phyloP scores from a whole-genome alignment of 1,284 basidiomycete species.

The Golubevia pallescens region DNA sequence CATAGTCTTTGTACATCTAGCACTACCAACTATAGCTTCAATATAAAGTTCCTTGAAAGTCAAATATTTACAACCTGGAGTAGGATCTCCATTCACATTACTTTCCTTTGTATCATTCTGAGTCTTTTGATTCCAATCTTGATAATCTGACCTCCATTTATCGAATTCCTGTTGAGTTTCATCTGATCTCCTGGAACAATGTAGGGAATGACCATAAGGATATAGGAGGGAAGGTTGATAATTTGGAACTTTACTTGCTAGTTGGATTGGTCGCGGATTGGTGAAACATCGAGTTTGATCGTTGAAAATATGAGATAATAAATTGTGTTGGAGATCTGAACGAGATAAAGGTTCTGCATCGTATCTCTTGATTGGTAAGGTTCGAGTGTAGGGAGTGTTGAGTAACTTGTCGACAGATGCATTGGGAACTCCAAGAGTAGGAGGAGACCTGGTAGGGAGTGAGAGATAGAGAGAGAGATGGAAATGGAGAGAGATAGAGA shows the following conservation, averaged over 20 bases:
- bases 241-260: constrained; percentile 18
- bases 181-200: constrained; percentile 40
- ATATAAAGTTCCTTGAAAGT: constrained; percentile 85
- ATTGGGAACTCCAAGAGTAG: background rate
- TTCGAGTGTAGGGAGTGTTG: constrained; percentile 20
- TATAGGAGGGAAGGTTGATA: constrained; percentile 29
- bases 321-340: constrained; percentile 80
- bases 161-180: constrained; percentile 39
- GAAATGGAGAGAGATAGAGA: no score
- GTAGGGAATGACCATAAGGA: constrained; percentile 48
- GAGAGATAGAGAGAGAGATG: no score
- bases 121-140: constrained; percentile 16
- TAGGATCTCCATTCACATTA: constrained; percentile 30
- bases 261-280: constrained; percentile 65
- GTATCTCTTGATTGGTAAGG: constrained; percentile 58
- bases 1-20: constrained; percentile 82
- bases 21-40: constrained; percentile 77
- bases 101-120: background rate
- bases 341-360: constrained; percentile 54
- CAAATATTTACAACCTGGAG: constrained; percentile 42
- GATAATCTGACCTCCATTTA: constrained; percentile 27
- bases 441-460: no score
- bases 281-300: constrained; percentile 77
- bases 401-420: background rate
- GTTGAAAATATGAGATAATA: constrained; percentile 78